These are phyloP conservation scores for Cryptosporidium muris DNA, from an alignment of 169 alveolate genomes.

Conservation along the genomic window DNA sequence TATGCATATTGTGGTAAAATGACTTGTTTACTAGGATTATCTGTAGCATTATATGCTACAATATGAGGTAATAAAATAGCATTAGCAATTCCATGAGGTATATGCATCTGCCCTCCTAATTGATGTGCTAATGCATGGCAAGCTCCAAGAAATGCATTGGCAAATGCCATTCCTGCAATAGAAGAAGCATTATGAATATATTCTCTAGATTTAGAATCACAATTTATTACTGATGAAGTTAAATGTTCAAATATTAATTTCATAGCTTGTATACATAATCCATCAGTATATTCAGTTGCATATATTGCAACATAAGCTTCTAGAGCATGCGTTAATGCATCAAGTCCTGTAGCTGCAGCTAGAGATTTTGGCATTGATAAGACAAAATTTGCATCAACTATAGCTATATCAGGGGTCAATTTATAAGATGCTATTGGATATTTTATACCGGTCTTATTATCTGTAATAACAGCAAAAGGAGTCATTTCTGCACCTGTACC, in stretches of 20 bases:
- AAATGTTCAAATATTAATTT: conserved; percentile 65
- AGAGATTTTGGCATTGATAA: conserved; percentile 71
- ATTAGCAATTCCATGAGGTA: conserved; percentile 73
- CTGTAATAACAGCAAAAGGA: conserved; percentile 72
- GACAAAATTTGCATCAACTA: conserved; percentile 70
- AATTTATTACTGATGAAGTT: conserved; percentile 32
- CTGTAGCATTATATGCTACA: conserved; percentile 59
- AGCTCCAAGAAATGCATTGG: conserved; percentile 72
- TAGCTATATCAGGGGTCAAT: conserved; percentile 72
- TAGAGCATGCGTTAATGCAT: conserved; percentile 72
- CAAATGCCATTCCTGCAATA: conserved; percentile 71
- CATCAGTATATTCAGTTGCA: conserved; percentile 71
- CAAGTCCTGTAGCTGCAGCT: conserved; percentile 71
- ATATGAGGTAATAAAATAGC: conserved; percentile 68
- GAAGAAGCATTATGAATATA: conserved; percentile 69
- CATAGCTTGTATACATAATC: conserved; percentile 63
- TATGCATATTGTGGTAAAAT: conserved; percentile 50
- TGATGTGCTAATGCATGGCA: conserved; percentile 73
- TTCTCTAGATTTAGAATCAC: conserved; percentile 56
- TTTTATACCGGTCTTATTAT: conserved; percentile 59
- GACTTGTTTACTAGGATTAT: conserved; percentile 56
- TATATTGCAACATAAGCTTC: conserved; percentile 69
- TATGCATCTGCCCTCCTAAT: conserved; percentile 67
- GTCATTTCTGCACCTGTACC: conserved; percentile 74
- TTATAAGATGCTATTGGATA: conserved; percentile 70